Evolutionary conservation across 2,329 filamentous ascomycete species (phyloP).

Genomic region (Dendryphion nanum): DNA sequence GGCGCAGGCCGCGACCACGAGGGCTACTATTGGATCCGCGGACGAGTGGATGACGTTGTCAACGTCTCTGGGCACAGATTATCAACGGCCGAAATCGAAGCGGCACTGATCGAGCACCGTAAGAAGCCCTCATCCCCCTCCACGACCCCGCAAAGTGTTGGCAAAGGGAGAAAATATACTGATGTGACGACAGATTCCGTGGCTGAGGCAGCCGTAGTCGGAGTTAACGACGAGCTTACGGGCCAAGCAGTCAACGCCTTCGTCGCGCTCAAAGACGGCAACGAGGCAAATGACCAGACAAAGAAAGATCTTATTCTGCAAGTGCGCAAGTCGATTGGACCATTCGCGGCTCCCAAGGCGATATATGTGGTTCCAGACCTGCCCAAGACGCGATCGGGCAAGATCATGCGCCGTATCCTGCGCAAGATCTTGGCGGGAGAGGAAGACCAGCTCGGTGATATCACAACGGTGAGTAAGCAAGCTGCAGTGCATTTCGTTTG

Average conservation of each 20-base stretch:
- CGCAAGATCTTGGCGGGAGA: conserved; percentile 96
- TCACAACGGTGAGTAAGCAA: conserved; percentile 79
- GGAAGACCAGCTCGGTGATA: conserved; percentile 95
- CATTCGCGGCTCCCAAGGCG: conserved; percentile 93
- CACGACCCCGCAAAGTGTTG: background rate
- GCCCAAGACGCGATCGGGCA: conserved; percentile 94
- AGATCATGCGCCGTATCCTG: conserved; percentile 98
- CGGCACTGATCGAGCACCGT: conserved; percentile 88
- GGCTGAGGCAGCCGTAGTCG: conserved; percentile 93
- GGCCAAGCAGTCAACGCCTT: conserved; percentile 98
- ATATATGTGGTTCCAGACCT: conserved; percentile 89
- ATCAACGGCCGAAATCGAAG: conserved; percentile 97
- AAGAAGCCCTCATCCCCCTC: conserved; percentile 20
- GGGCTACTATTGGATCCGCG: conserved; percentile 99
- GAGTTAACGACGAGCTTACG: conserved; percentile 87
- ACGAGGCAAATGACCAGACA: conserved; percentile 72
- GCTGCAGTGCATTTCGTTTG: background rate
- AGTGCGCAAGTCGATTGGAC: conserved; percentile 95
- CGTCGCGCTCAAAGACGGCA: conserved; percentile 84
- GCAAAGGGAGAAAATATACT: conserved; percentile 10
- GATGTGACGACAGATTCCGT: conserved; percentile 57
- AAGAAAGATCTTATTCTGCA: conserved; percentile 93
- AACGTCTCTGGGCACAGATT: conserved; percentile 96
- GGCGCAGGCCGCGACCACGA: conserved; percentile 95
- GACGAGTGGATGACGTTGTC: conserved; percentile 96